Base-by-base conservation (phyloP, 441 rosid genomes). In the Arabidopsis hybrid region DNA sequence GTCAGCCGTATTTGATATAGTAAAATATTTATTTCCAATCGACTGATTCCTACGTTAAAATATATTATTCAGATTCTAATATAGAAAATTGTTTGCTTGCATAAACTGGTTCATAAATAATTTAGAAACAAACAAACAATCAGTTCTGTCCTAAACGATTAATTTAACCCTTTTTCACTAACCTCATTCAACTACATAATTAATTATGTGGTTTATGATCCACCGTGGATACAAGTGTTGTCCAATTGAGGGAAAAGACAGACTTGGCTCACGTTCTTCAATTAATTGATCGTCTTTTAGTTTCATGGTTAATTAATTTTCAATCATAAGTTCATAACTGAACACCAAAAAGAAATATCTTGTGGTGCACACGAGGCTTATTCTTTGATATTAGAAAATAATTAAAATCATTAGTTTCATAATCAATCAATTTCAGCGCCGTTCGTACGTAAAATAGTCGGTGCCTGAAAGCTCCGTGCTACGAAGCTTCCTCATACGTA, bases 241-340 rank as follows among this genome's bases (percentile, higher is more conserved):
- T 36, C 74, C 38, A 61, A 29, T 53, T 55, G 32, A 51, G 80
- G 60, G 53, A 76, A 60, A 80, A 63, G 85, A 83, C 87, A 84
- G 81, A 65, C 79, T 72, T 59, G 62, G 65, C 69, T 74, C 89
- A 83, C 86, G 87, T 79, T 84, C 71, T 71, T 81, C 84, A 76
- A 83, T 78, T 75, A 53, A 43, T 26, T 16, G 16, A 71, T 9
- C 51, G 7, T 16, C 45, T 42, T 42, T 52, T 8, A 7, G 5
- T 70, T 51, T 58, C 55, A 16, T 61, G 49, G 12, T 72, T 64
- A 57, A 21, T 64, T 56, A 65, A 40, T 39, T 18, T 65, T 59
- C 64, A 75, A 75, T 21, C 26, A 21, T 21, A 21, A 21, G 26
- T 21, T 69, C 45, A 77, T 77, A 83, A 71, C 56, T 68, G 69